Evolutionary conservation across 2,329 filamentous ascomycete genomes (phyloP).

Genomic region (Apiospora pterosperma): DNA sequence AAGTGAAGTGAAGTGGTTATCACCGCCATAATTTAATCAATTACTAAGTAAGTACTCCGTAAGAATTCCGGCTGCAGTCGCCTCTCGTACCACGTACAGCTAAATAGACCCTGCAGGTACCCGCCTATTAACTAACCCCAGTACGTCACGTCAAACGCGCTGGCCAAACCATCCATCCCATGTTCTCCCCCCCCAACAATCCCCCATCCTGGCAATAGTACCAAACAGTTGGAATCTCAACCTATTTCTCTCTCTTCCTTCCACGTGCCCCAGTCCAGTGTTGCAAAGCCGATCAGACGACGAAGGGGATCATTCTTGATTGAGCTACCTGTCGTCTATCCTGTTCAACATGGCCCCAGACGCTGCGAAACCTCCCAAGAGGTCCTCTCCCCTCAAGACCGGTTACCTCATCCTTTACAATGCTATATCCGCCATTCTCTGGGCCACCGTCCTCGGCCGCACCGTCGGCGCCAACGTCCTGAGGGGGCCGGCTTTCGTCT

Average conservation of each 20-base stretch:
- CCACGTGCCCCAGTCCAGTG: background rate
- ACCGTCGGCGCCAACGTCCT: conserved; percentile 53
- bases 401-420: conserved; percentile 87
- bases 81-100: too few relatives aligned
- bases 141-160: background rate
- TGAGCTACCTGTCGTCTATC: background rate
- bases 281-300: background rate
- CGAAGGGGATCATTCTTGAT: background rate
- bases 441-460: conserved; percentile 72
- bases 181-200: background rate
- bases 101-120: conserved; percentile 1
- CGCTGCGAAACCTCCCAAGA: conserved; percentile 16
- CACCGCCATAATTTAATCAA: background rate
- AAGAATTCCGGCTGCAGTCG: too few relatives aligned
- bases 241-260: background rate
- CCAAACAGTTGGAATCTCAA: conserved; percentile 1
- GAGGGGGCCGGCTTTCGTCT: conserved; percentile 57
- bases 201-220: conserved; percentile 2
- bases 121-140: background rate
- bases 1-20: background rate
- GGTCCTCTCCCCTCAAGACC: conserved; percentile 46
- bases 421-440: conserved; percentile 69
- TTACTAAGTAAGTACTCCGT: too few relatives aligned
- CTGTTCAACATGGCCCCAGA: conserved; percentile 1
- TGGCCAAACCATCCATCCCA: background rate